phyloP scores from a whole-genome alignment of 1,139 yeast genomes.

The Zygoascus hellenicus region DNA sequence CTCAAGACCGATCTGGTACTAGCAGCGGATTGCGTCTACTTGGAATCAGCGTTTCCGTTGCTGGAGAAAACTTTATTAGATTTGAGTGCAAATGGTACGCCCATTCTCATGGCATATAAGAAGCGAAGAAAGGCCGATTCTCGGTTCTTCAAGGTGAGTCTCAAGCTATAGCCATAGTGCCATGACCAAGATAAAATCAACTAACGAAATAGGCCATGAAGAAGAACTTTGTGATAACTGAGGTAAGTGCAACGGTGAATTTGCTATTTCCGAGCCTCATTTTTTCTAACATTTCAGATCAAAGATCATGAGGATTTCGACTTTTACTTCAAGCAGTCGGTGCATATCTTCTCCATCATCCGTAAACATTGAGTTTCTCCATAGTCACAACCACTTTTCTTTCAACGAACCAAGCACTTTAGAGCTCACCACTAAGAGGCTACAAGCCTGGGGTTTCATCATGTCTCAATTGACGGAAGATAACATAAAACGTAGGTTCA shows the following conservation, averaged over 20 bases:
- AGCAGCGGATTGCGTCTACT: conserved; percentile 55
- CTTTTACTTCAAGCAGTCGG: conserved; percentile 35
- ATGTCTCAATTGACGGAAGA: conserved; percentile 9
- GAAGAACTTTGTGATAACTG: conserved; percentile 36
- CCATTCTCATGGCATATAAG: conserved; percentile 45
- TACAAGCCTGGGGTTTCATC: neutral
- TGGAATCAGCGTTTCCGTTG: conserved; percentile 48
- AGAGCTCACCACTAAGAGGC: no score
- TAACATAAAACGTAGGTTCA: conserved; percentile 6
- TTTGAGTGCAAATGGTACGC: conserved; percentile 38
- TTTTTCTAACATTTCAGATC: conserved; percentile 21
- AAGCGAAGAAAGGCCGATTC: conserved; percentile 50
- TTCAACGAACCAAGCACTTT: no score
- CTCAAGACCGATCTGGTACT: conserved; percentile 41
- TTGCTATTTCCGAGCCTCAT: conserved; percentile 3
- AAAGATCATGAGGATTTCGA: conserved; percentile 38
- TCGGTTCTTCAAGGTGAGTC: conserved; percentile 39
- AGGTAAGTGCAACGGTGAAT: conserved; percentile 19
- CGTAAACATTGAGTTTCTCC: conserved; percentile 1
- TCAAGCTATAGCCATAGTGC: neutral
- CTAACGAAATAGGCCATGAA: conserved; percentile 27
- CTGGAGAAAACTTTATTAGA: conserved; percentile 45
- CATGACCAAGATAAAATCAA: neutral
- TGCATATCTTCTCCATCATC: conserved; percentile 39
- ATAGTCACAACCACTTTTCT: no score